Evolutionary conservation across 2,329 filamentous ascomycete genomes (phyloP).

Genomic region (Fusarium sp.): DNA sequence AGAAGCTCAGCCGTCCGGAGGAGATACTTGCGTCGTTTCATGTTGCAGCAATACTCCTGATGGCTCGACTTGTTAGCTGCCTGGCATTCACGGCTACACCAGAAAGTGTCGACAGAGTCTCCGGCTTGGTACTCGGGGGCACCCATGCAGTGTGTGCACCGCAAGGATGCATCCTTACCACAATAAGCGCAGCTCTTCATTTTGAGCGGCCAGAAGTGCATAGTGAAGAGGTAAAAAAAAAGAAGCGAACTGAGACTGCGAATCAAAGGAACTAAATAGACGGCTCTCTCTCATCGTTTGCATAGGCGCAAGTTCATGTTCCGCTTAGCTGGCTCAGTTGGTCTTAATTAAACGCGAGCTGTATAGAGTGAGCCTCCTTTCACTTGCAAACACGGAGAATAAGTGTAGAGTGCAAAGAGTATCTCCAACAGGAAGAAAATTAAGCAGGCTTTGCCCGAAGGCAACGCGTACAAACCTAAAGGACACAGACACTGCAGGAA

Average conservation of each 20-base stretch:
- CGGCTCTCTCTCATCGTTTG: not conserved
- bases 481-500: not conserved
- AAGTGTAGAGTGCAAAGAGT: not conserved
- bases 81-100: constrained; percentile 31
- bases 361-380: not conserved
- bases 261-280: not conserved
- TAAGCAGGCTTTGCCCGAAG: not conserved
- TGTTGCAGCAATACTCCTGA: constrained; percentile 14
- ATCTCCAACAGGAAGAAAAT: not conserved
- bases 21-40: constrained; percentile 19
- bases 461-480: not conserved
- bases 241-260: not conserved
- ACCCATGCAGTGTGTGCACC: constrained; percentile 10
- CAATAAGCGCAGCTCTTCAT: constrained; percentile 26
- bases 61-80: constrained; percentile 15
- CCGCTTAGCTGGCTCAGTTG: not conserved
- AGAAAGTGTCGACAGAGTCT: constrained; percentile 15
- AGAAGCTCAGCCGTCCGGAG: constrained; percentile 18
- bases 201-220: not conserved
- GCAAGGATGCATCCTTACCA: constrained; percentile 4
- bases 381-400: not conserved
- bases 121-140: constrained; percentile 29
- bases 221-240: not conserved
- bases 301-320: not conserved
- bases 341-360: not conserved